Evolutionary conservation across 2,329 filamentous ascomycete genomes (phyloP).

Genomic region (Pyrenophora teres): DNA sequence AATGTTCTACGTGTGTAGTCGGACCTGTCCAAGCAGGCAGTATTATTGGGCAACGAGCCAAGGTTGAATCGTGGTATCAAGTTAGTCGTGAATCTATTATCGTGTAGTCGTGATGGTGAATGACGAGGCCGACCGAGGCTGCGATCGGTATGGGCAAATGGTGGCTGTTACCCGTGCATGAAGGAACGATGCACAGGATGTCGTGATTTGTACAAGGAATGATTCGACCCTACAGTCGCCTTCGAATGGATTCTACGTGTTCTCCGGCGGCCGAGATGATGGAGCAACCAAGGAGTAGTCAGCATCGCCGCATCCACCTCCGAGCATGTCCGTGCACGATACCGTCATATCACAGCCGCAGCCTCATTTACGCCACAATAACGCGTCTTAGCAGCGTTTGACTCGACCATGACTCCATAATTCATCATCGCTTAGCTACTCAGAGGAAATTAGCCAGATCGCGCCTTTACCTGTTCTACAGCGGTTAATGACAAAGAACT

Average conservation of each 20-base stretch:
- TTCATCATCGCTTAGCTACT: no score
- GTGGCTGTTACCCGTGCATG: background rate
- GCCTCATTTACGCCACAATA: no score
- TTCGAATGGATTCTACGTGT: conserved; percentile 14
- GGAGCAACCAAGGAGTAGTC: conserved; percentile 9
- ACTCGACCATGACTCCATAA: no score
- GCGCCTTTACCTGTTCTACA: no score
- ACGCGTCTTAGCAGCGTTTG: no score
- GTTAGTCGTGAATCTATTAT: conserved; percentile 11
- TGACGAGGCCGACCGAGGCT: conserved; percentile 4
- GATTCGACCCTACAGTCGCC: background rate
- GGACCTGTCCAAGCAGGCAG: background rate
- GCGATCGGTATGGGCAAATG: background rate
- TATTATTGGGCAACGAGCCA: background rate
- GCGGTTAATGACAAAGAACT: no score
- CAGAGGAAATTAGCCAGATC: no score
- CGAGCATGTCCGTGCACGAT: conserved; percentile 10
- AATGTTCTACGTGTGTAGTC: background rate
- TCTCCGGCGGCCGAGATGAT: conserved; percentile 5
- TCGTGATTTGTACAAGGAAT: conserved; percentile 1
- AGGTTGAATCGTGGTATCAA: background rate
- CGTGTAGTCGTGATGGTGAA: conserved; percentile 4
- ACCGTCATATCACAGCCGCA: conserved; percentile 4
- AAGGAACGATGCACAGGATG: background rate
- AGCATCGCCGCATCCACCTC: conserved; percentile 13